Evolutionary conservation across 345 rosid genomes (phyloP).

Genomic region (Salix viminalis): DNA sequence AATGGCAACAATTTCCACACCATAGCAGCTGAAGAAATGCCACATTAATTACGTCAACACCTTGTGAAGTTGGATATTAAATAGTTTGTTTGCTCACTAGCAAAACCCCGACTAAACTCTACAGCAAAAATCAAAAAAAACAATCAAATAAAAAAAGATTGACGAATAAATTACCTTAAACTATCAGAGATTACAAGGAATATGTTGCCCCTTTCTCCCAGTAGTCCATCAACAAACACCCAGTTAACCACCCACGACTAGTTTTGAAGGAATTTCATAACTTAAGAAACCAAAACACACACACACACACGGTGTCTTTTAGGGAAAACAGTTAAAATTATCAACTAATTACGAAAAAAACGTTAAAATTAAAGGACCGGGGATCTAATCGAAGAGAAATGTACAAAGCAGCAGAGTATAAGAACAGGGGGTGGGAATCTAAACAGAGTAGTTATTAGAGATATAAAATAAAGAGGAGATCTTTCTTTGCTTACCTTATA

Average conservation of each 20-base stretch:
- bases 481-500: background rate
- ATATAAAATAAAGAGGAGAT: background rate
- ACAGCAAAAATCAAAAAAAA: background rate
- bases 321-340: background rate
- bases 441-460: background rate
- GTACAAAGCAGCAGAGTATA: background rate
- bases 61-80: no score
- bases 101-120: background rate
- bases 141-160: no score
- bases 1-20: background rate
- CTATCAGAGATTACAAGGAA: no score
- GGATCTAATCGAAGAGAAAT: background rate
- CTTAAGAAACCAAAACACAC: no score
- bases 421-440: background rate
- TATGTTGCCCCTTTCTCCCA: no score
- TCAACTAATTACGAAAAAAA: background rate
- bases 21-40: background rate
- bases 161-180: no score
- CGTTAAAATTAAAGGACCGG: background rate
- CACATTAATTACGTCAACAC: background rate
- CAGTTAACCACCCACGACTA: no score
- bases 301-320: no score
- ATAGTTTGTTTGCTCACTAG: background rate
- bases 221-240: no score
- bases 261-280: no score